phyloP scores from a whole-genome alignment of 257 asterid species.

The Capsicum baccatum region DNA sequence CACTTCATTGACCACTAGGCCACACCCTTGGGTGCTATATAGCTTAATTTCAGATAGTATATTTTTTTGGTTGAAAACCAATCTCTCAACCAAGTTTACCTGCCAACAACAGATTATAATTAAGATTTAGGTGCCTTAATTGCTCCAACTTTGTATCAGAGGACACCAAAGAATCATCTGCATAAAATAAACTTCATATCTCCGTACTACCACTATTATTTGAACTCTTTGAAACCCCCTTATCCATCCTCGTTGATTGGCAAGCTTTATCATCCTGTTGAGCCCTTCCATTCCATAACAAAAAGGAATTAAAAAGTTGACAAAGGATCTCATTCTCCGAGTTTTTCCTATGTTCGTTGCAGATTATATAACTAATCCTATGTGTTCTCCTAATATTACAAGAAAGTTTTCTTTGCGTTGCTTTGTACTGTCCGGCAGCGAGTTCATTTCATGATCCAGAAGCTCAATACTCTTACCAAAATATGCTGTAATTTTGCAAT shows the following conservation, averaged over 20 bases:
- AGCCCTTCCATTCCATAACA: background rate
- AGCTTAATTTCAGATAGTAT: background rate
- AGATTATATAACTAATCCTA: background rate
- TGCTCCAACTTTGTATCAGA: conserved; percentile 5
- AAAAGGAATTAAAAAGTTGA: background rate
- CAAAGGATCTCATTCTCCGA: background rate
- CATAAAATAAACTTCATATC: background rate
- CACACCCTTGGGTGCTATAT: background rate
- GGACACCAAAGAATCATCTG: background rate
- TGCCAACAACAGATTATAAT: background rate
- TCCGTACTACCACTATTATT: background rate
- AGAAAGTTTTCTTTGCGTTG: background rate
- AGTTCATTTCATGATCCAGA: background rate
- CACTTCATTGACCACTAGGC: no score
- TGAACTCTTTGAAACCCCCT: background rate
- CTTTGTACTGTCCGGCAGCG: conserved; percentile 19
- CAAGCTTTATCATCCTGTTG: background rate
- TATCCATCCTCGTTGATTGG: background rate
- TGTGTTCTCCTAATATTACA: background rate
- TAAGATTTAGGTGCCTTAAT: background rate
- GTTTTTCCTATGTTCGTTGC: background rate
- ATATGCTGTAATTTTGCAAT: background rate
- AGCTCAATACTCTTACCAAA: conserved; percentile 17
- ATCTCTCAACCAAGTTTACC: conserved; percentile 16
- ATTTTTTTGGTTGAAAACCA: background rate